Percentiles rank a stretch among this genome's conserved stretches.
Evolutionary conservation across 139 green algal genomes (phyloP).

Genomic region (Coccomyxa sp.): DNA sequence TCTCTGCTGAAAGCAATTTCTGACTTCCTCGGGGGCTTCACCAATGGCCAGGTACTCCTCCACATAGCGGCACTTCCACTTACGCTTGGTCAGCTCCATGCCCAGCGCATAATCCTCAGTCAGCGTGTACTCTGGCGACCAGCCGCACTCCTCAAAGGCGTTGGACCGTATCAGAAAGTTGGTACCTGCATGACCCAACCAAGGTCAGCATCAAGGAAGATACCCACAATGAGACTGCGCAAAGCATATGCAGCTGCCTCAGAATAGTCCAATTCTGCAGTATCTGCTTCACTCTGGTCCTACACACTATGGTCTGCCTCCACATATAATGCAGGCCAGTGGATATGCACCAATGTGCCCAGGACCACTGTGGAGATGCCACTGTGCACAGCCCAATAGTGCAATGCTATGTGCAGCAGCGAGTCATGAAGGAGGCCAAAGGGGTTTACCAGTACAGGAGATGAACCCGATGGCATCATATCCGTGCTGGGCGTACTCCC

Average conservation of each 20-base stretch:
- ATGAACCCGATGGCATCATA: constrained; percentile 60
- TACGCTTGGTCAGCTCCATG: constrained; percentile 59
- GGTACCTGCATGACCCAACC: constrained; percentile 29
- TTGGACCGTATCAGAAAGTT: constrained; percentile 66
- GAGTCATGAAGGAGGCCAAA: no score
- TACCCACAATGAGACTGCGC: no score
- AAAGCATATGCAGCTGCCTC: no score
- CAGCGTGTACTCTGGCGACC: constrained; percentile 73
- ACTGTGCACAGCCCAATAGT: no score
- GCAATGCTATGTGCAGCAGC: no score
- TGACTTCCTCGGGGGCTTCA: constrained; percentile 71
- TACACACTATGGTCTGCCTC: no score
- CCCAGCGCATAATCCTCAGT: constrained; percentile 73
- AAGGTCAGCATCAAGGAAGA: no score
- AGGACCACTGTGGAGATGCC: no score
- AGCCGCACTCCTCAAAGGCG: constrained; percentile 54
- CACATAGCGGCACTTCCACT: constrained; percentile 62
- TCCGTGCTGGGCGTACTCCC: constrained; percentile 55
- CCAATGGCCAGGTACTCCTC: constrained; percentile 71
- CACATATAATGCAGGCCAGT: no score
- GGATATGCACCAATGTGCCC: no score
- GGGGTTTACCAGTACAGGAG: constrained; percentile 56
- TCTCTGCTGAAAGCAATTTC: constrained; percentile 80
- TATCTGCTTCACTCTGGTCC: no score
- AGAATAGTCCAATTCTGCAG: no score